Evolutionary conservation across 495 filamentous ascomycete genomes (phyloP).

Genomic region (Trichoderma parareesei): DNA sequence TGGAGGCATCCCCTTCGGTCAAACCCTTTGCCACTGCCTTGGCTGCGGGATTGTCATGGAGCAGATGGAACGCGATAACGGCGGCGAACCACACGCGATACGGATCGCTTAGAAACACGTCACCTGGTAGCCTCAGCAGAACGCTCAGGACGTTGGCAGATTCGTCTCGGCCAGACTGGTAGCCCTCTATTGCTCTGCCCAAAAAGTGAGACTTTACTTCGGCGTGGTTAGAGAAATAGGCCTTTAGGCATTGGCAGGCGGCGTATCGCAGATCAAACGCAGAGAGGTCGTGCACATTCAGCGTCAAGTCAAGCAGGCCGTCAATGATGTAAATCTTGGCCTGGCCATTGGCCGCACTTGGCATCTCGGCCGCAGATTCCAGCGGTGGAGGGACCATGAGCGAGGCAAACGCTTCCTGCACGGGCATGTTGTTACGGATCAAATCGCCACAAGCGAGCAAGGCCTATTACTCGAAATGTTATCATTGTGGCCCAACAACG

Average conservation of each 20-base stretch:
- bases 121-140: slow-evolving; percentile 55
- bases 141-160: slow-evolving; percentile 88
- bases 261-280: slow-evolving; percentile 75
- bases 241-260: slow-evolving; percentile 82
- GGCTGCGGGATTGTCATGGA: slow-evolving; percentile 72
- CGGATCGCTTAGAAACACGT: slow-evolving; percentile 59
- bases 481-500: slow-evolving; percentile 7
- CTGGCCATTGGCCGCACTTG: slow-evolving; percentile 35
- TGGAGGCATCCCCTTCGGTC: slow-evolving; percentile 80
- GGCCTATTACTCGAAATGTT: slow-evolving; percentile 45
- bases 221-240: slow-evolving; percentile 75
- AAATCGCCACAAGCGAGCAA: slow-evolving; percentile 79
- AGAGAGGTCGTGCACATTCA: slow-evolving; percentile 57
- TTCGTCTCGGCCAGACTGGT: slow-evolving; percentile 67
- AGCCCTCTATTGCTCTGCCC: slow-evolving; percentile 78
- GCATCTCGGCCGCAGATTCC: slow-evolving; percentile 35
- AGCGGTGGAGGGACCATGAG: slow-evolving; percentile 58
- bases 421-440: slow-evolving; percentile 67
- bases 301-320: slow-evolving; percentile 76
- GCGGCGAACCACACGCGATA: slow-evolving; percentile 90
- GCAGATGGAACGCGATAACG: slow-evolving; percentile 81
- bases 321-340: slow-evolving; percentile 82
- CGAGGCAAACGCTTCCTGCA: slow-evolving; percentile 86
- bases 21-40: slow-evolving; percentile 76
- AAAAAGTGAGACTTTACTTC: slow-evolving; percentile 80